A percentile compares a stretch with the other conserved stretches of the same genome.
phyloP scores from a whole-genome alignment of 176 grass and related monocot species.

The Raddia guianensis region DNA sequence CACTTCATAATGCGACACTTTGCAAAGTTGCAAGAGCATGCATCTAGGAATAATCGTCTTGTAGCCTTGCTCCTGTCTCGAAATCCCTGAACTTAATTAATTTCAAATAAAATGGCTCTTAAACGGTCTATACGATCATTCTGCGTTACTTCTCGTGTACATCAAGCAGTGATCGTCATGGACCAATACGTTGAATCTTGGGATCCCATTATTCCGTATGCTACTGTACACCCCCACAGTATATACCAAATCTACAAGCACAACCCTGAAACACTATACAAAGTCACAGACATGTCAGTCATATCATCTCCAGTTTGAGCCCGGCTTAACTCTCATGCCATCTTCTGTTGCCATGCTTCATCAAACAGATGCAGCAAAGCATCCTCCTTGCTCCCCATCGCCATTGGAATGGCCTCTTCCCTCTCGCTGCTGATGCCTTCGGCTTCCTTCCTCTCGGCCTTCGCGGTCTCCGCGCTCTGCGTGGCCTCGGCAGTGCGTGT shows the following conservation, averaged over 20 bases:
- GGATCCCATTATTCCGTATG: neutral
- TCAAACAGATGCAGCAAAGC: conserved; percentile 26
- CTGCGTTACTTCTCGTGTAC: neutral
- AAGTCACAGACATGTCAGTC: neutral
- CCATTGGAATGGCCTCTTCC: neutral
- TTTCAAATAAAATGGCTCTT: conserved; percentile 31
- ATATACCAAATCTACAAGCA: neutral
- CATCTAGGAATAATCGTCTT: neutral
- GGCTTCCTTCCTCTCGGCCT: neutral
- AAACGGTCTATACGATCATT: neutral
- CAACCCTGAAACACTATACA: neutral
- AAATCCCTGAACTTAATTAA: neutral
- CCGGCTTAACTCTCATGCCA: conserved; percentile 14
- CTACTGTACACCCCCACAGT: neutral
- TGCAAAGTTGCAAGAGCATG: neutral
- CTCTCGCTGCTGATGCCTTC: neutral
- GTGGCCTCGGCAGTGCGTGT: neutral
- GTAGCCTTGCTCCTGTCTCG: neutral
- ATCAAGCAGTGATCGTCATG: neutral
- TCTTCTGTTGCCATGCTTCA: conserved; percentile 34
- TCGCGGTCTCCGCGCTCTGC: neutral
- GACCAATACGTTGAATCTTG: neutral
- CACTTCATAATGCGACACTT: neutral
- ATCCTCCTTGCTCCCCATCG: neutral
- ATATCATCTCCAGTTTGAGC: neutral